phyloP scores from a whole-genome alignment of 805 yeast species.

The Schizosaccharomyces japonicus region DNA sequence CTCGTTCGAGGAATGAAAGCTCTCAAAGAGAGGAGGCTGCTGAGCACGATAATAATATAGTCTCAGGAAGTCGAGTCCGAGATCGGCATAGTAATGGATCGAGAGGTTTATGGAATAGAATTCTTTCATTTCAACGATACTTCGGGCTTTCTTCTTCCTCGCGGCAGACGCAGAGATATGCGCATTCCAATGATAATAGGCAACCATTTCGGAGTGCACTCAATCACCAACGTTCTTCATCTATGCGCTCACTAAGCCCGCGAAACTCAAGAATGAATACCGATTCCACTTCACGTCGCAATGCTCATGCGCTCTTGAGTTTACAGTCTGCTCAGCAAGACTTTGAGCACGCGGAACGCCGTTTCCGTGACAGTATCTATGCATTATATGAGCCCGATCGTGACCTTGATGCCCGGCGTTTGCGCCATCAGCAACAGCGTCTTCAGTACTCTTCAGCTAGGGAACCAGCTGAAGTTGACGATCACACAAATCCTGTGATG shows the following conservation, averaged over 20 bases:
- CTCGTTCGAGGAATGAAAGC: no score
- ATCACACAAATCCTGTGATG: no score
- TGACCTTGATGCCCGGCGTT: no score
- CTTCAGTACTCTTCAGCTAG: no score
- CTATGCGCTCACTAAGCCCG: neutral
- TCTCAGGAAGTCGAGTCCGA: no score
- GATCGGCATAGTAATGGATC: neutral
- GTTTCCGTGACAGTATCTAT: neutral
- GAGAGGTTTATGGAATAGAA: neutral
- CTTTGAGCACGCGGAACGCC: neutral
- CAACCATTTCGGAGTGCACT: neutral
- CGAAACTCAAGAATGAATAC: no score
- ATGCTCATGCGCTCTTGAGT: neutral
- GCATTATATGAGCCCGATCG: neutral
- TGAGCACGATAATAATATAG: no score
- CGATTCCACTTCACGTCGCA: no score
- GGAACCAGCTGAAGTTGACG: no score
- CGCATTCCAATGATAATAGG: neutral
- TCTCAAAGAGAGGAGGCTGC: no score
- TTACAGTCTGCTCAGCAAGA: neutral
- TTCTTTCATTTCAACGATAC: neutral
- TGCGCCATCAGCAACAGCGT: no score
- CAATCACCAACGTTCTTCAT: neutral
- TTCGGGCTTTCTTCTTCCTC: neutral
- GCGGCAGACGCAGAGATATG: neutral